Evolutionary conservation across 768 basidiomycete genomes (phyloP), one percentile per base, ranked within the genome.

Genomic region (Tulasnella sp.): DNA sequence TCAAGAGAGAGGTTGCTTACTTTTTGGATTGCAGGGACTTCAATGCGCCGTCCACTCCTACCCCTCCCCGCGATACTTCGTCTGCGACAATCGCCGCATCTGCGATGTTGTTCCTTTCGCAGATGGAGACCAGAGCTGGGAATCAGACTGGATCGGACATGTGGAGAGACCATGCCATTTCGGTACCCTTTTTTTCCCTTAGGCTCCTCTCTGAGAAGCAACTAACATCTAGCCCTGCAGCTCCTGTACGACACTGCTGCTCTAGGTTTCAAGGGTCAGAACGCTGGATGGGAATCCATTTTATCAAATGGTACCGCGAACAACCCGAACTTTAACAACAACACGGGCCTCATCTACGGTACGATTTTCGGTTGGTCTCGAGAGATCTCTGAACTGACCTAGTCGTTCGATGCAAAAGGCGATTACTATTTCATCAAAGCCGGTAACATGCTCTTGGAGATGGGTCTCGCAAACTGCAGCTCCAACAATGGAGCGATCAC

Each of bases 61-160:
- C 89, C 18, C 90, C 91, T 0, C 92, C 92, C 0, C 69, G 79
- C 3, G 93, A 94, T 85, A 92, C 91, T 1, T 93, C 92, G 22
- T 92, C 93, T 6, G 91, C 92, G 12, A 91, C 89, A 50, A 89
- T 93, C 81, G 91, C 89, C 0, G 89, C 89, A 3, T 90, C 87
- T 44, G 93, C 88, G 0, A 87, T 94, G 64, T 84, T 94, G 50
- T 85, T 92, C 16, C 88, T 94, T 9, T 87, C 92, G 9, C 83
- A 86, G 50, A 85, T 87, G 74, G 88, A 82, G 84, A 86, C 80
- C 80, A 87, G 83, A 86, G 81, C 86, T 11, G 77, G 82, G 31
- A 83, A 87, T 85, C 46, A 75, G 75, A 78, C 83, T 78, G 80
- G 87, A 79, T 80, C 86, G 46, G 76, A 83, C 22, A 84, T 84